phyloP scores from a whole-genome alignment of 176 grass and related monocot species.

The Phyllostachys edulis region DNA sequence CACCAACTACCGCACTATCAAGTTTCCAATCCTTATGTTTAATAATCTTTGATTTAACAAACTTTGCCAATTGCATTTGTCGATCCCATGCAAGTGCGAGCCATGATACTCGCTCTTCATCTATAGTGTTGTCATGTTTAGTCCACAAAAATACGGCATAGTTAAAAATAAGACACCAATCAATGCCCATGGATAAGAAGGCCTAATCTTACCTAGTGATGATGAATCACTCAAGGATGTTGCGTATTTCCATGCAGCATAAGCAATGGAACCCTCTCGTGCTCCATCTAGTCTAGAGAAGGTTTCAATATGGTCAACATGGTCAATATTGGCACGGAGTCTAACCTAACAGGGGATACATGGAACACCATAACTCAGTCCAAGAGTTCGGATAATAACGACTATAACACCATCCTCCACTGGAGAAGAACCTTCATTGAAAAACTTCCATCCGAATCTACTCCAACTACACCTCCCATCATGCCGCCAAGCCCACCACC shows the following conservation, averaged over 20 bases:
- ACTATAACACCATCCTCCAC: conserved; percentile 82
- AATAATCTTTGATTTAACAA: no score
- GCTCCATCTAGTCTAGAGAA: conserved; percentile 92
- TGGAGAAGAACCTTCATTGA: conserved; percentile 85
- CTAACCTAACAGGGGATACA: conserved; percentile 70
- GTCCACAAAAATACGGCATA: conserved; percentile 28
- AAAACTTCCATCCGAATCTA: conserved; percentile 88
- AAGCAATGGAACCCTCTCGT: conserved; percentile 86
- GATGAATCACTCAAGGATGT: conserved; percentile 38
- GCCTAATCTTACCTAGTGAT: conserved; percentile 52
- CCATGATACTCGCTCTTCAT: conserved; percentile 78
- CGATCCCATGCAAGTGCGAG: conserved; percentile 94
- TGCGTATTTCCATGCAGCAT: conserved; percentile 89
- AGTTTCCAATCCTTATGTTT: no score
- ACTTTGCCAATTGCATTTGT: conserved; percentile 73
- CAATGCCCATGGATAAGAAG: conserved; percentile 4
- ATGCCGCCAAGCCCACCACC: conserved; percentile 85
- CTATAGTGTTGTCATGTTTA: conserved; percentile 52
- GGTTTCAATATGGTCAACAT: conserved; percentile 81
- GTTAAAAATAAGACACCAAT: not conserved
- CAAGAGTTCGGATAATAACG: conserved; percentile 28
- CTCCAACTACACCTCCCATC: conserved; percentile 91
- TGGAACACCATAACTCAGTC: conserved; percentile 13
- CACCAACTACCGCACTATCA: no score
- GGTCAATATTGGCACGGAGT: conserved; percentile 64